Percentiles rank a stretch among this genome's conserved stretches.
Conservation (phyloP, 2,329 filamentous ascomycete genomes). For the Cladophialophora carrionii region DNA sequence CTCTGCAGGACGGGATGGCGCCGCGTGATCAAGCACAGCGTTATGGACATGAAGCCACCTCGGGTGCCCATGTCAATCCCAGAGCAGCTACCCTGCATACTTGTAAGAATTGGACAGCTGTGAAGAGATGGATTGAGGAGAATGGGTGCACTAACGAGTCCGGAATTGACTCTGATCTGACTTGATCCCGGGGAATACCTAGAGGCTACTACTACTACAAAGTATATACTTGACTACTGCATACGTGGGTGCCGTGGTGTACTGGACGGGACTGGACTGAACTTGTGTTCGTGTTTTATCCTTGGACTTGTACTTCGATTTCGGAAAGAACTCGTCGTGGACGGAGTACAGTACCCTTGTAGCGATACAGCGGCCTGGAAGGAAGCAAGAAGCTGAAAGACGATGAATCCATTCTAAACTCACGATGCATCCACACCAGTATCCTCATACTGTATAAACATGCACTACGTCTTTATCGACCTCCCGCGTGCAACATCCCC, state of each 20-base stretch:
- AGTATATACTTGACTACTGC: too few species aligned
- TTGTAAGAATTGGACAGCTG: slow-evolving; percentile 22
- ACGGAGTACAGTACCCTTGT: neutral
- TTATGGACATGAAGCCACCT: neutral
- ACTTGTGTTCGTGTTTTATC: neutral
- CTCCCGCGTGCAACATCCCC: slow-evolving; percentile 48
- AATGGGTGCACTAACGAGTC: neutral
- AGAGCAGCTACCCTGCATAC: neutral
- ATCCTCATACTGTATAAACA: neutral
- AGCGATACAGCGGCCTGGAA: neutral
- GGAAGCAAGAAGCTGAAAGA: neutral
- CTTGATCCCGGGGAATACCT: neutral
- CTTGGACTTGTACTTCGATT: neutral
- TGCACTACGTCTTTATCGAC: neutral
- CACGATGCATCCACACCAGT: neutral
- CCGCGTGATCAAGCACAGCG: neutral
- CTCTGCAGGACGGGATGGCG: neutral
- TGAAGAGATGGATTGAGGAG: slow-evolving; percentile 22
- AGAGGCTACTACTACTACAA: neutral
- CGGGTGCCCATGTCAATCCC: neutral
- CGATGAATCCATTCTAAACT: neutral
- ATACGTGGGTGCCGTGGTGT: neutral
- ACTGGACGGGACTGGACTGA: neutral
- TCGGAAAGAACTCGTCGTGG: neutral
- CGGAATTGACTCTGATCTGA: neutral